Conservation (phyloP, 1,284 basidiomycete genomes). For the Volvariella surrecta region DNA sequence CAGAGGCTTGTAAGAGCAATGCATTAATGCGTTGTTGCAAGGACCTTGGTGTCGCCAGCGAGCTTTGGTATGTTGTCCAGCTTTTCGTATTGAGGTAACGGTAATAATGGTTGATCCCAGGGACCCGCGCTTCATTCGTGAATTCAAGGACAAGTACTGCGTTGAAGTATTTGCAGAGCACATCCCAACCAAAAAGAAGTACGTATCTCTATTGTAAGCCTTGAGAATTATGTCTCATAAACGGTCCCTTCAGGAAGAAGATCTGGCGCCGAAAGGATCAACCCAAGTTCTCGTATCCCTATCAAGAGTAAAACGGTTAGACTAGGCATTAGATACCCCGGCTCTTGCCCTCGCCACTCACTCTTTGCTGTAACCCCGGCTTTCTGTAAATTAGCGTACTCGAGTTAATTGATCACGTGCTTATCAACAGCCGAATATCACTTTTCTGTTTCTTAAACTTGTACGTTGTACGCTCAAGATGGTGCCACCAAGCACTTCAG, state of each 20-base stretch:
- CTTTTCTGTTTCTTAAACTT: too few relatives aligned
- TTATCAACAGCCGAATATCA: too few relatives aligned
- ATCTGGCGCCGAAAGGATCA: conserved; percentile 86
- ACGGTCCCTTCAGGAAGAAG: conserved; percentile 57
- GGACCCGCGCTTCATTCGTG: conserved; percentile 94
- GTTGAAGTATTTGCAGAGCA: conserved; percentile 86
- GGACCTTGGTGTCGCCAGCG: conserved; percentile 92
- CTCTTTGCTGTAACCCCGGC: conserved; percentile 12
- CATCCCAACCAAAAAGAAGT: conserved; percentile 83
- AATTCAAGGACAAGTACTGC: conserved; percentile 85
- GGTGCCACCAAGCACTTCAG: too few relatives aligned
- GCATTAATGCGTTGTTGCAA: conserved; percentile 98
- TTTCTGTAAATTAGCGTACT: too few relatives aligned
- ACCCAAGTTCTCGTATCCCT: conserved; percentile 81
- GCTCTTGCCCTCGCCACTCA: conserved; percentile 7
- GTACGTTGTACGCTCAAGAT: too few relatives aligned
- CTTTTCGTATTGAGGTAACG: background rate
- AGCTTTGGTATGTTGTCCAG: conserved; percentile 71
- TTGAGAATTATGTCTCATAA: conserved; percentile 1
- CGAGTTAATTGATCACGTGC: too few relatives aligned
- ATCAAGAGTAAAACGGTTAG: conserved; percentile 50
- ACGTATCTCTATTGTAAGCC: conserved; percentile 20
- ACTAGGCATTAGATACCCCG: background rate
- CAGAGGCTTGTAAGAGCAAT: conserved; percentile 94
- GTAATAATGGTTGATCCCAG: conserved; percentile 26